Base-by-base conservation (phyloP, 441 rosid genomes). In the Francoa sonchifolia region DNA sequence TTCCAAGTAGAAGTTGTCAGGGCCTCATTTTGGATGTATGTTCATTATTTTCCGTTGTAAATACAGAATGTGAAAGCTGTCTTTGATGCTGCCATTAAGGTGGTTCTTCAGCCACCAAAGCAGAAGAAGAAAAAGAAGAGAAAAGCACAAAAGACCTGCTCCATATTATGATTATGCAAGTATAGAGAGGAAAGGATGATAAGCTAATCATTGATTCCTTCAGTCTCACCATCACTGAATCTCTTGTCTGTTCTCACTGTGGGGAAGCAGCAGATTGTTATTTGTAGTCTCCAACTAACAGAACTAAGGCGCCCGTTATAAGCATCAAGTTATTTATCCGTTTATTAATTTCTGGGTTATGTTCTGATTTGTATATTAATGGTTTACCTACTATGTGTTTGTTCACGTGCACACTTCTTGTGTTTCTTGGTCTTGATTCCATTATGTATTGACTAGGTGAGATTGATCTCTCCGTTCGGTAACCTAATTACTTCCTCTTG, bases 51-150 rank as follows among this genome's bases (percentile, higher is more conserved):
- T n/a, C 11, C 37, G 44, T 41, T 61, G 33, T 19, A 20, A 55
- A 37, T 37, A 41, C 85, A 88, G 97, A 88, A 78, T 47, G 86
- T 88, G 55, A 88, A 88, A 72, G 90, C 82, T 0, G 94, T 88
- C 54, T 88, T 88, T 59, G 97, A 88, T 62, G 87, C 94, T 0
- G 95, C 97, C 61, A 88, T 88, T 52, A 78, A 74, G 61, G 85
- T 84, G 38, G 97, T 84, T 61, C 90, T 88, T 39, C 97, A 88
- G 71, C 95, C 97, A 10, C 85, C 87, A 0, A 82, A 87, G 54
- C 83, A 76, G 68, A 87, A 71, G 75, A 86, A 67, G 79, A 82
- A 52, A 64, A 87, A 79, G 86, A 87, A 79, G 77, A 76, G 83
- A 61, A 72, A 61, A 71, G 48, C 78, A 25, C 88, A 69, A 10